A percentile compares a stretch with the other conserved stretches of the same genome.
These are phyloP conservation scores for Bjerkandera adusta DNA, from an alignment of 1,284 basidiomycete species.

Conservation along the genomic window DNA sequence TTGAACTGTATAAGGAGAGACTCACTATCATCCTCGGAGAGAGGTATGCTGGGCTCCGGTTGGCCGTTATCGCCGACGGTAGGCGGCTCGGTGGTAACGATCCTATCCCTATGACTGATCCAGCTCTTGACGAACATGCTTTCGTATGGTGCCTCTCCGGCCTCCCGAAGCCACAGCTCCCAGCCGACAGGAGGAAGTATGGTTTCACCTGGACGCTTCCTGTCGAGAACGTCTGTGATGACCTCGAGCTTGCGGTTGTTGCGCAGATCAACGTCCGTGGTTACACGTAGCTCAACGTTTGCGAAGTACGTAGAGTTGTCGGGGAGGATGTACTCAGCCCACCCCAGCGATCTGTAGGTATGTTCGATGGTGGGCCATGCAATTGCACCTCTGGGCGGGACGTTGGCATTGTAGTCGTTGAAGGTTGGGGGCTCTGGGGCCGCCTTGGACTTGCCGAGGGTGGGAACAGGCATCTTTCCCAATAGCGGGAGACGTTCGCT, in stretches of 20 bases:
- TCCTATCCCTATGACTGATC: constrained; percentile 62
- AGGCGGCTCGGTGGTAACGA: constrained; percentile 46
- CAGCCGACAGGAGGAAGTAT: constrained; percentile 38
- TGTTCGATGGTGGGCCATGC: constrained; percentile 22
- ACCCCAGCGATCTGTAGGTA: constrained; percentile 40
- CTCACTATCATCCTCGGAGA: constrained; percentile 15
- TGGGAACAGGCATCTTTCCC: constrained; percentile 18
- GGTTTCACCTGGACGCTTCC: constrained; percentile 24
- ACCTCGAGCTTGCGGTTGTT: constrained; percentile 45
- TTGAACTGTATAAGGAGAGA: background rate
- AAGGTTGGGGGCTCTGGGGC: constrained; percentile 4
- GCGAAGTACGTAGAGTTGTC: constrained; percentile 66
- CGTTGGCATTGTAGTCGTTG: constrained; percentile 6
- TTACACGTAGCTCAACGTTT: constrained; percentile 53
- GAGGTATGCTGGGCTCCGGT: no score
- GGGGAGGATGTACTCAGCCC: constrained; percentile 68
- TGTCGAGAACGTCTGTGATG: constrained; percentile 50
- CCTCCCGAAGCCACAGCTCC: constrained; percentile 54
- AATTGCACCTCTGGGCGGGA: constrained; percentile 22
- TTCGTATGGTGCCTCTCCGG: constrained; percentile 29
- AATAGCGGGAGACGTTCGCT: constrained; percentile 41
- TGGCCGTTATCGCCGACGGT: constrained; percentile 18
- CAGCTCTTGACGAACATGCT: constrained; percentile 47
- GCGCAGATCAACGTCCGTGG: constrained; percentile 65
- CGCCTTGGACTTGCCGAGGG: constrained; percentile 13